Percentiles rank a stretch among this genome's conserved stretches.
These are phyloP conservation scores for Acer negundo DNA, from an alignment of 345 rosid genomes.

Conservation along the genomic window DNA sequence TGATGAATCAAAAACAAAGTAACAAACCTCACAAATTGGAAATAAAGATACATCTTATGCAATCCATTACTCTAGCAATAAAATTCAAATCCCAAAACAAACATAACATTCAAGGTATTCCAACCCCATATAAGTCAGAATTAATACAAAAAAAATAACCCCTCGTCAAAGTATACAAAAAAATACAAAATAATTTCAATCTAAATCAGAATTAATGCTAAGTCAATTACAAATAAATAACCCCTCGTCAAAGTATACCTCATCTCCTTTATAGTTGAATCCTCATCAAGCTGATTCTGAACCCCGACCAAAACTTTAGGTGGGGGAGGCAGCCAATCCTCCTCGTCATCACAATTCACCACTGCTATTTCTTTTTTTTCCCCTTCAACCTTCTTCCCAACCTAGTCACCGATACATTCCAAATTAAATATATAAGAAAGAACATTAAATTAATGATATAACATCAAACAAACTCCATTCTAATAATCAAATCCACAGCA, in stretches of 20 bases:
- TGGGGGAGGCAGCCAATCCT: slow-evolving; percentile 79
- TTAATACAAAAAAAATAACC: too few species aligned
- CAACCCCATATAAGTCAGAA: not conserved
- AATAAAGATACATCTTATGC: not conserved
- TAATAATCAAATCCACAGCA: not conserved
- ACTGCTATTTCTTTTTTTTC: slow-evolving; percentile 37
- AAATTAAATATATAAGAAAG: not conserved
- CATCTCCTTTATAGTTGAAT: slow-evolving; percentile 61
- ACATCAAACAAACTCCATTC: not conserved
- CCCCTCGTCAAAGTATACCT: slow-evolving; percentile 38
- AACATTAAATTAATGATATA: not conserved
- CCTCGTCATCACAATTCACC: slow-evolving; percentile 35
- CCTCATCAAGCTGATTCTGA: slow-evolving; percentile 40
- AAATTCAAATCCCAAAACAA: not conserved
- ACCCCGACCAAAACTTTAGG: slow-evolving; percentile 40
- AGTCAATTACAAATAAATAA: not conserved
- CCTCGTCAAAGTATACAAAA: too few species aligned
- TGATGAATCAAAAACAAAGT: not conserved
- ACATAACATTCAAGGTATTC: not conserved
- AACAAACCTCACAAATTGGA: not conserved
- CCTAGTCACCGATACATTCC: slow-evolving; percentile 20
- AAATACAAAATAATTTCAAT: not conserved
- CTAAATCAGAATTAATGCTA: slow-evolving; percentile 8
- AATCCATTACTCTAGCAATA: not conserved
- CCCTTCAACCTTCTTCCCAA: slow-evolving; percentile 33